Evolutionary conservation across 2,329 filamentous ascomycete species (phyloP).

Genomic region (Chaetomiaceae sp.): DNA sequence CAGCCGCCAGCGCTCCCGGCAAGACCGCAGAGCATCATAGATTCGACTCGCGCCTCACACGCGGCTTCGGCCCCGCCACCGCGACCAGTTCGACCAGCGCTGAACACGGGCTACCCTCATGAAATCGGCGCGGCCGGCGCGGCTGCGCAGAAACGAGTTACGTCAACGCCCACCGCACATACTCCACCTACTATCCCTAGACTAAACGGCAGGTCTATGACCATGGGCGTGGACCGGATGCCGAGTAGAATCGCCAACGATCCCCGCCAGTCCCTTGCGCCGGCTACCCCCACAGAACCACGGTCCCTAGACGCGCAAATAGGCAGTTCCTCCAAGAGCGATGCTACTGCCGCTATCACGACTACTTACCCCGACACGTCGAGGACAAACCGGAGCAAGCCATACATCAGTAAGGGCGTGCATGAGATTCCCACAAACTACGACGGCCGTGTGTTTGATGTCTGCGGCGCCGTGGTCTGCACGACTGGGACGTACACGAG

Average conservation of each 20-base stretch:
- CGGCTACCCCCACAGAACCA: constrained; percentile 17
- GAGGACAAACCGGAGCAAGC: constrained; percentile 77
- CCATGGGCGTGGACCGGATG: constrained; percentile 41
- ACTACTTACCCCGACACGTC: constrained; percentile 79
- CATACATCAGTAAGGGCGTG: constrained; percentile 66
- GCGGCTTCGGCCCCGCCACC: constrained; percentile 36
- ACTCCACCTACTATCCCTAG: constrained; percentile 40
- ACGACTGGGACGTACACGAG: constrained; percentile 82
- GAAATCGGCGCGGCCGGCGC: constrained; percentile 28
- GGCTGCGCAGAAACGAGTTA: constrained; percentile 39
- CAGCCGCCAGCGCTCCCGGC: constrained; percentile 46
- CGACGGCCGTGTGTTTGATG: constrained; percentile 79
- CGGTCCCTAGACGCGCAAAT: constrained; percentile 14
- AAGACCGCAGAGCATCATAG: constrained; percentile 40
- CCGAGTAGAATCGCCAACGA: constrained; percentile 38
- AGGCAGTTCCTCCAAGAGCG: constrained; percentile 40
- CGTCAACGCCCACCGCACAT: constrained; percentile 45
- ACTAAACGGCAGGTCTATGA: constrained; percentile 46
- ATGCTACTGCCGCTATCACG: constrained; percentile 29
- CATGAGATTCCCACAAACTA: constrained; percentile 78
- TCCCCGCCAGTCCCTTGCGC: constrained; percentile 31
- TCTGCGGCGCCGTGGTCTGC: constrained; percentile 83
- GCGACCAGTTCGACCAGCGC: constrained; percentile 40
- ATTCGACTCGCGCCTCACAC: constrained; percentile 29
- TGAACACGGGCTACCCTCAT: constrained; percentile 23